These are phyloP conservation scores for Monosporascus sp. DNA, from an alignment of 2,329 filamentous ascomycete species.

Conservation along the genomic window DNA sequence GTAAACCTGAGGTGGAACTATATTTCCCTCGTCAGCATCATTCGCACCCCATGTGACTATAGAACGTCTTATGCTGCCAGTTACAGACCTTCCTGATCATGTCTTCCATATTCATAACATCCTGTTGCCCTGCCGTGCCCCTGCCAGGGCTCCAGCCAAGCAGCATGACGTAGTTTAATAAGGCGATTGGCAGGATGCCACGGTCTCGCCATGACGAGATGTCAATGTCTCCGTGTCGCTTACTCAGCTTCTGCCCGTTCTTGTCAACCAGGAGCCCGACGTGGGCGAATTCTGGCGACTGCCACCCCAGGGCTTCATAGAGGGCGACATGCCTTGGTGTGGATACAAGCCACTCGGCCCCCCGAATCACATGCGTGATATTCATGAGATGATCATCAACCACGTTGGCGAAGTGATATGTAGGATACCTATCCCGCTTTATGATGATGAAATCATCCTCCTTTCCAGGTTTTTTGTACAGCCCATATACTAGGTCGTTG, in stretches of 20 bases:
- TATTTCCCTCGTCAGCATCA: neutral
- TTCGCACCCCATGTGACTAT: no score
- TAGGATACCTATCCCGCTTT: conserved; percentile 88
- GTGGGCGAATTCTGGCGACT: conserved; percentile 71
- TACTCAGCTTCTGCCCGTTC: conserved; percentile 76
- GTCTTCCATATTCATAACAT: conserved; percentile 66
- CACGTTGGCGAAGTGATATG: conserved; percentile 96
- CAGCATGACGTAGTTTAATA: conserved; percentile 79
- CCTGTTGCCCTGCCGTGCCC: conserved; percentile 41
- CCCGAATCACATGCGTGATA: conserved; percentile 92
- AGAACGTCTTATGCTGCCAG: neutral
- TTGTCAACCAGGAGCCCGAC: conserved; percentile 68
- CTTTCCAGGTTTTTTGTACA: conserved; percentile 48
- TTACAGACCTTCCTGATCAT: conserved; percentile 61
- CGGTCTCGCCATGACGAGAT: conserved; percentile 45
- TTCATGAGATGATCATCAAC: conserved; percentile 94
- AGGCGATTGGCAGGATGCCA: conserved; percentile 42
- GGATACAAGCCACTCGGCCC: conserved; percentile 92
- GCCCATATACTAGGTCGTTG: conserved; percentile 75
- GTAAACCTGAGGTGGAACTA: conserved; percentile 86
- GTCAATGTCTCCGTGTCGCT: conserved; percentile 61
- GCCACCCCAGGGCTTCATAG: conserved; percentile 76
- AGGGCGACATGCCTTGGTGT: conserved; percentile 69
- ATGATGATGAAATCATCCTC: conserved; percentile 83
- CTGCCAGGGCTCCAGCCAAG: conserved; percentile 69